Percentiles rank a stretch among this genome's conserved stretches.
These are phyloP conservation scores for Ceratobasidium sp. DNA, from an alignment of 1,284 basidiomycete species.

Conservation along the genomic window DNA sequence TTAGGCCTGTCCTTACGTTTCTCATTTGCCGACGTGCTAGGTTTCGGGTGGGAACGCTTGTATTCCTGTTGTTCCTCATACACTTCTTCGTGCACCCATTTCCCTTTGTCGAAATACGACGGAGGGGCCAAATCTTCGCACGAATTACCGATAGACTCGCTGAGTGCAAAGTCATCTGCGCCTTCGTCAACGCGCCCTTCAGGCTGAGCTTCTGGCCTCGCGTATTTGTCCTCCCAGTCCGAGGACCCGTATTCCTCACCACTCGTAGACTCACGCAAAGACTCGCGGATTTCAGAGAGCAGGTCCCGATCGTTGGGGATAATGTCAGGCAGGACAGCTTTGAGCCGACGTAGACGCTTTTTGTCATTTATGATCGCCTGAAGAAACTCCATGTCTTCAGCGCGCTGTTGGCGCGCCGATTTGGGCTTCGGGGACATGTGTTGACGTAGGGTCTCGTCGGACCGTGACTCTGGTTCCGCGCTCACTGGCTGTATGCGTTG, in stretches of 20 bases:
- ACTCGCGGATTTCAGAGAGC: neutral
- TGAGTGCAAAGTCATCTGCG: neutral
- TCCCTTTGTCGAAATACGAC: slow-evolving; percentile 17
- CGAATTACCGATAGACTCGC: too few relatives aligned
- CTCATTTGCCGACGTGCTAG: neutral
- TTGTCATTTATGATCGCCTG: neutral
- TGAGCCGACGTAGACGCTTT: neutral
- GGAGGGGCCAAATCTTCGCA: neutral
- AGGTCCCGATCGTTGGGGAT: neutral
- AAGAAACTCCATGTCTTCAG: neutral
- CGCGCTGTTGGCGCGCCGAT: neutral
- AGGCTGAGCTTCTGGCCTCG: neutral
- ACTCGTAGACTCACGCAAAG: neutral
- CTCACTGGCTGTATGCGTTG: neutral
- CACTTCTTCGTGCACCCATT: neutral
- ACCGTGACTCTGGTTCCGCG: slow-evolving; percentile 1
- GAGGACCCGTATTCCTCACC: slow-evolving; percentile 1
- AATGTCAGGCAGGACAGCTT: neutral
- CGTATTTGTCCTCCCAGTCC: neutral
- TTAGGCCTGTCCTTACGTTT: neutral
- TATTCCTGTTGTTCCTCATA: neutral
- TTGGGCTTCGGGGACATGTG: neutral
- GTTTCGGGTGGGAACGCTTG: neutral
- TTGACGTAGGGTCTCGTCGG: slow-evolving; percentile 4
- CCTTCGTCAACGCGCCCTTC: neutral